These are phyloP conservation scores for Chrysoporthe puriensis DNA, from an alignment of 2,329 filamentous ascomycete genomes.

Conservation along the genomic window DNA sequence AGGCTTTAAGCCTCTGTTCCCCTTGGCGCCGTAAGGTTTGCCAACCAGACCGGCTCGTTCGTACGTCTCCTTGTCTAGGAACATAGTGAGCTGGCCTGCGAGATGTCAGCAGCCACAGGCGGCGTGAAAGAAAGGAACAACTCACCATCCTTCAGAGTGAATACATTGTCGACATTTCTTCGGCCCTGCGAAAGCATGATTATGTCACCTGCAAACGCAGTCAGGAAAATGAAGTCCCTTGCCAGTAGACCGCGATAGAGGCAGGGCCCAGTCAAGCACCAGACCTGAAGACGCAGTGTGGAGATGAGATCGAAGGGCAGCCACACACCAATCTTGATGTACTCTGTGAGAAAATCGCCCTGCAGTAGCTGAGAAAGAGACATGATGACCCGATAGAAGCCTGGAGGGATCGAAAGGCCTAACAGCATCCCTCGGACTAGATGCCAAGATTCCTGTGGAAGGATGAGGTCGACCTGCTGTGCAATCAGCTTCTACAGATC, in stretches of 20 bases:
- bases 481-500: constrained; percentile 4
- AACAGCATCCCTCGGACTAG: constrained; percentile 57
- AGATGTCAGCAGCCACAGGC: constrained; percentile 22
- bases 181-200: constrained; percentile 83
- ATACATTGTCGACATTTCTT: constrained; percentile 71
- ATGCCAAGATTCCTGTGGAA: constrained; percentile 67
- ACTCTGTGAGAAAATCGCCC: constrained; percentile 77
- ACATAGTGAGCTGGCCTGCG: constrained; percentile 71
- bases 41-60: constrained; percentile 82
- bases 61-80: constrained; percentile 79
- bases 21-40: constrained; percentile 63
- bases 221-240: not conserved
- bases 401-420: constrained; percentile 39
- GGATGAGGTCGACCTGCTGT: constrained; percentile 66
- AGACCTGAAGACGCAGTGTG: constrained; percentile 8
- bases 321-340: constrained; percentile 66
- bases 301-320: constrained; percentile 49
- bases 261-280: not conserved
- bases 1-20: constrained; percentile 63
- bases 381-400: constrained; percentile 73
- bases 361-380: constrained; percentile 72
- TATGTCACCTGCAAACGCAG: constrained; percentile 63
- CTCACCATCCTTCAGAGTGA: constrained; percentile 70
- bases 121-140: not conserved
- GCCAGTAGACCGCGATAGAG: not conserved